phyloP scores from a whole-genome alignment of 768 basidiomycete species.

The Leccinum boreale region DNA sequence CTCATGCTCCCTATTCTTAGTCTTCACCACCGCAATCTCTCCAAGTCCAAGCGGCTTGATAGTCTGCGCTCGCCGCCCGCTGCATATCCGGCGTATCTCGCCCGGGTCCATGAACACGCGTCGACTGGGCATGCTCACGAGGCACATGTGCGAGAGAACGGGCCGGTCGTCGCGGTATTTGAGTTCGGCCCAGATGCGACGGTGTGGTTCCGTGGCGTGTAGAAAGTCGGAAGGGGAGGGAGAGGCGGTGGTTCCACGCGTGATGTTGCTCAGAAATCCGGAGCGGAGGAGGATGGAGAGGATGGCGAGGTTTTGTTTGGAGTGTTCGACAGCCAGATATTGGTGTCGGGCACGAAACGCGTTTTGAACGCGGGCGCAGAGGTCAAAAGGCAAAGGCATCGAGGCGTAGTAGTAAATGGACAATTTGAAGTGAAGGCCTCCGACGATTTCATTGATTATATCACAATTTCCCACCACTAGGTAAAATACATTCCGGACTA shows the following conservation, averaged over 20 bases:
- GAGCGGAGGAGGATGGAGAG: constrained; percentile 88
- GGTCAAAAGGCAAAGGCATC: constrained; percentile 72
- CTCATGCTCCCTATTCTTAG: constrained; percentile 64
- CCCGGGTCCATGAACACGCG: constrained; percentile 68
- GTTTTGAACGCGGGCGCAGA: constrained; percentile 89
- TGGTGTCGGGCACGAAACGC: constrained; percentile 86
- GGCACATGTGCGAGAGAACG: constrained; percentile 73
- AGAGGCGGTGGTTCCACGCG: constrained; percentile 66
- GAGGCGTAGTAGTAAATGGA: neutral
- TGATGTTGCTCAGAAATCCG: constrained; percentile 82
- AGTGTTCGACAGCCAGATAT: constrained; percentile 74
- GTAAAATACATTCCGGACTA: too few species aligned
- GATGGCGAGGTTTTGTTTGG: constrained; percentile 87
- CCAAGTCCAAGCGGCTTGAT: constrained; percentile 87
- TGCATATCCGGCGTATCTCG: constrained; percentile 77
- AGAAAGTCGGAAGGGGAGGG: constrained; percentile 67
- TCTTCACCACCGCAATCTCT: constrained; percentile 85
- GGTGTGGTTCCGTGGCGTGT: constrained; percentile 55
- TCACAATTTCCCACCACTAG: constrained; percentile 1
- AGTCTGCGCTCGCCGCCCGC: constrained; percentile 76
- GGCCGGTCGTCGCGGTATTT: constrained; percentile 92
- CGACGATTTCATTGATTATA: constrained; percentile 7
- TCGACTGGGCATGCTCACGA: constrained; percentile 83
- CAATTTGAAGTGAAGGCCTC: neutral
- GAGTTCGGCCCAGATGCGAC: constrained; percentile 73